Evolutionary conservation across 1,284 basidiomycete species (phyloP), one percentile per base, ranked within the genome.

Genomic region (Volvariella volvacea): DNA sequence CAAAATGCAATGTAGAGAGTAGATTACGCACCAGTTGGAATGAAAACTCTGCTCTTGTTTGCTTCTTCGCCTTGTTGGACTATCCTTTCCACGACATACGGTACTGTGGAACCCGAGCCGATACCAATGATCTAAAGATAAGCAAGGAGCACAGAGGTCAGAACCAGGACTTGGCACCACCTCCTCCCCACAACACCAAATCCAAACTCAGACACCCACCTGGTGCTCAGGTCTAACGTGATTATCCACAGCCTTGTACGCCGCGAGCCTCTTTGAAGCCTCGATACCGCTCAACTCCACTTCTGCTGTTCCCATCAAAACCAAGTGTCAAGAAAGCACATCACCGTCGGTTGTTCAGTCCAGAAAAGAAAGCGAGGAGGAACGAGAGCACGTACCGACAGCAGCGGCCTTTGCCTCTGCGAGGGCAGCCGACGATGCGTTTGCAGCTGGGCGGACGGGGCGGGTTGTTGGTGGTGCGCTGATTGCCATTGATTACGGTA

Each of bases 31-130:
- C 87, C 89, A 2, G 92, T 95, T 2, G 93, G 93, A 47, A 97
- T 80, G 67, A 95, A 97, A 21, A 93, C 76, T 25, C 92, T 80
- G 36, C 74, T 75, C 55, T 75, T 76, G 71, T 99, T 99, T 28
- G 79, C 70, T 39, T 78, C 76, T 12, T 62, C 52, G 9, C 92
- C 93, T 62, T 97, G 93, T 51, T 87, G 78, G 6, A 92, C 76
- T 48, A 99, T 95, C 33, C 94, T 78, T 57, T 99, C 94, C 30
- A 99, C 93, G 44, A 97, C 94, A 60, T 96, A 99, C 1, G 94
- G 94, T 0, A 99, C 95, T 0, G 96, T 99, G 1, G 93, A 96
- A 85, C 84, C 91, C 49, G 86, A 92, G 41, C 92, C 92, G 54
- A 96, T 89, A 21, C 92, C 92, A 50, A 95, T 90, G 46, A 93